phyloP scores from a whole-genome alignment of 2,329 filamentous ascomycete species.

The Penicillium sp. region DNA sequence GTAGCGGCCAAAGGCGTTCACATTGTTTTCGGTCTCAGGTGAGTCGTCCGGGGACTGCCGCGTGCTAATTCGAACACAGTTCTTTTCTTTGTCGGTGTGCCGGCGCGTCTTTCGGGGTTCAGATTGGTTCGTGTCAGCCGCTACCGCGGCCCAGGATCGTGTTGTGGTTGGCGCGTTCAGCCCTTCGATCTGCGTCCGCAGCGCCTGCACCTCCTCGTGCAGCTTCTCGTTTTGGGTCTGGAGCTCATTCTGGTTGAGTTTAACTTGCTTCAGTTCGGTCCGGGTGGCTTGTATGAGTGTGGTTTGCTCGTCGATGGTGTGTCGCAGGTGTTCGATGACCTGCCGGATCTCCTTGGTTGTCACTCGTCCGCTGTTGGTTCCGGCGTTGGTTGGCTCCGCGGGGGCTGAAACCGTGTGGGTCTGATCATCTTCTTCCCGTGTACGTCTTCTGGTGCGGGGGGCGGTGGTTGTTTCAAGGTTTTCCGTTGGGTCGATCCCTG shows the following conservation, averaged over 20 bases:
- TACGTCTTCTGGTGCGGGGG: neutral
- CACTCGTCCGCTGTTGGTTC: neutral
- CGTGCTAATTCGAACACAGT: conserved; percentile 4
- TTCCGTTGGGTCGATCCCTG: neutral
- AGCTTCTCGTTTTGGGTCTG: conserved; percentile 13
- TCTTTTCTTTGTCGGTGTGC: conserved; percentile 3
- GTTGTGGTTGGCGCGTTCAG: neutral
- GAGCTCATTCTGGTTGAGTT: conserved; percentile 11
- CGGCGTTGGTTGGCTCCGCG: neutral
- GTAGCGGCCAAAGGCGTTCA: neutral
- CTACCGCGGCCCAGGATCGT: conserved; percentile 3
- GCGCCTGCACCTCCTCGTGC: conserved; percentile 4
- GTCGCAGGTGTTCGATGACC: conserved; percentile 7
- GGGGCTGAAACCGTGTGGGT: neutral
- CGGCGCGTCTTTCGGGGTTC: neutral
- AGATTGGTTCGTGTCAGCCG: neutral
- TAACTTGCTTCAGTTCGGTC: conserved; percentile 10
- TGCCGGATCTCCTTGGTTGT: conserved; percentile 11
- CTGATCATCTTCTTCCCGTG: neutral
- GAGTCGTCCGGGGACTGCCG: neutral
- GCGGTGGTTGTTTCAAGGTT: conserved; percentile 4
- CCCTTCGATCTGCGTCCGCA: conserved; percentile 7
- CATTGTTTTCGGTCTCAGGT: neutral
- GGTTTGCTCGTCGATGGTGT: conserved; percentile 9
- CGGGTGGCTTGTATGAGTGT: conserved; percentile 7